A percentile compares a stretch with the other conserved stretches of the same genome.
Conservation (phyloP, 306 rosid genomes). For the Senna tora region DNA sequence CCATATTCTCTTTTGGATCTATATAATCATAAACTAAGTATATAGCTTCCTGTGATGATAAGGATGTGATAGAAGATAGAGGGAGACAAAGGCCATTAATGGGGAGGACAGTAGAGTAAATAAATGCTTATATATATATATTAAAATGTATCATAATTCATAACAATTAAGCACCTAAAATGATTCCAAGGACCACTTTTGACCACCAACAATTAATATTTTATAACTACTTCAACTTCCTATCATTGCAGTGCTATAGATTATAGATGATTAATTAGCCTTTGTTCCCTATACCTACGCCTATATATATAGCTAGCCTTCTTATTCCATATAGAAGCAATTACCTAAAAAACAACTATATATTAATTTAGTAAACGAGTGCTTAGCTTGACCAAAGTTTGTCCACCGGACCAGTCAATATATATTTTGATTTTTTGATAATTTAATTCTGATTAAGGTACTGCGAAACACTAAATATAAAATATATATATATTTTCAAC, state of each 20-base stretch:
- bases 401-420: no score
- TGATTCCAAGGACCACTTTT: conserved; percentile 78
- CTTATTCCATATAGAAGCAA: conserved; percentile 28
- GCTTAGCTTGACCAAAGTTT: no score
- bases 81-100: conserved; percentile 55
- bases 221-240: conserved; percentile 51
- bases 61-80: conserved; percentile 40
- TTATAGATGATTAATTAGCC: conserved; percentile 35
- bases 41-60: conserved; percentile 33
- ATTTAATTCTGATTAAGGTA: no score
- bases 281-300: conserved; percentile 42
- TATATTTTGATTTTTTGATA: no score
- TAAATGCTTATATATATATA: conserved; percentile 50
- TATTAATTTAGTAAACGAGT: no score
- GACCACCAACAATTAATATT: conserved; percentile 51
- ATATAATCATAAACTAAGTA: conserved; percentile 31
- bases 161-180: conserved; percentile 55
- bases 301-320: no score
- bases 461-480: no score
- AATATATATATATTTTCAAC: no score
- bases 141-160: no score
- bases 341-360: no score
- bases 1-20: conserved; percentile 16
- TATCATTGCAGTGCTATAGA: conserved; percentile 60
- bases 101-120: conserved; percentile 65